These are phyloP conservation scores for Trypanosoma platydactyli DNA, from an alignment of 208 protist species.

Conservation along the genomic window DNA sequence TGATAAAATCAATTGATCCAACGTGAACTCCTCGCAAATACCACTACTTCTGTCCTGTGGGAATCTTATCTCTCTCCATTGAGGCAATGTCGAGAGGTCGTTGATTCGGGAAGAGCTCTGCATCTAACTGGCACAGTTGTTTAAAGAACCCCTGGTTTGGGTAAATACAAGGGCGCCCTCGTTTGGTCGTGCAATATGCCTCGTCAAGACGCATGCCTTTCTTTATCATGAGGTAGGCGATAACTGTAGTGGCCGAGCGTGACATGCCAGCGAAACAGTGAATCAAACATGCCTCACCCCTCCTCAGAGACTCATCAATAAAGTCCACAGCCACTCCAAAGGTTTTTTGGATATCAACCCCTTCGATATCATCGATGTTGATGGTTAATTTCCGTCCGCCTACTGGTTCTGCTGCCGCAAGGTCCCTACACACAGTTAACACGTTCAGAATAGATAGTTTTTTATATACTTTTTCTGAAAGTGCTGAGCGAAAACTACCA, in stretches of 20 bases:
- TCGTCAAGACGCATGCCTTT: conserved; percentile 86
- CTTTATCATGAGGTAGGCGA: conserved; percentile 88
- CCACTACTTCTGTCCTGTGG: background rate
- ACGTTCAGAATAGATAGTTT: conserved; percentile 80
- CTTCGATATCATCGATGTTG: conserved; percentile 86
- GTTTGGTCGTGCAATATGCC: conserved; percentile 72
- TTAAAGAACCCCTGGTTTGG: conserved; percentile 86
- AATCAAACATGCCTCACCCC: conserved; percentile 66
- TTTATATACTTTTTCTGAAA: conserved; percentile 85
- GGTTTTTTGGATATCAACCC: conserved; percentile 71
- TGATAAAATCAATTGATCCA: no score
- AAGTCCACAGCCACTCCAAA: conserved; percentile 76
- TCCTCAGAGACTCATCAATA: conserved; percentile 71
- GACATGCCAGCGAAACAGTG: conserved; percentile 92
- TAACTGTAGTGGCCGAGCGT: conserved; percentile 86
- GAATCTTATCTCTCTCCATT: conserved; percentile 41
- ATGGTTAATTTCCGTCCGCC: conserved; percentile 68
- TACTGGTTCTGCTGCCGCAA: conserved; percentile 68
- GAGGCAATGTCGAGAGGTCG: conserved; percentile 54
- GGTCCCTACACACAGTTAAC: conserved; percentile 78
- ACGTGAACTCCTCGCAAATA: no score
- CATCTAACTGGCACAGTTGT: conserved; percentile 72
- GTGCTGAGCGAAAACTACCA: conserved; percentile 80
- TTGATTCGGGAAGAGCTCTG: conserved; percentile 52
- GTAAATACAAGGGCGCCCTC: conserved; percentile 73